These are phyloP conservation scores for Prunus padus DNA, from an alignment of 306 rosid genomes.

Conservation along the genomic window DNA sequence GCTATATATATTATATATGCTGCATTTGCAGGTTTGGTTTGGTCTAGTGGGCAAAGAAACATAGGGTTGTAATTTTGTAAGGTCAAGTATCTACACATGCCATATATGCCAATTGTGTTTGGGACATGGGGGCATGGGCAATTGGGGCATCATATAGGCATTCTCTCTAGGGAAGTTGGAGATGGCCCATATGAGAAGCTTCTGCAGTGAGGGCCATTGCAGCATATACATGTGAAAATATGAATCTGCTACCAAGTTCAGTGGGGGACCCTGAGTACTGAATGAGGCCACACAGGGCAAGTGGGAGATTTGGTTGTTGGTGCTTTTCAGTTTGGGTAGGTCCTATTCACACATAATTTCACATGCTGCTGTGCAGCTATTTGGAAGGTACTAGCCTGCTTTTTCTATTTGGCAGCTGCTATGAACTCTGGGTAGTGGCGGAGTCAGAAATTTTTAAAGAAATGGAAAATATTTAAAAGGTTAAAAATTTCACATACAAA, in stretches of 20 bases:
- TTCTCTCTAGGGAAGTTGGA: neutral
- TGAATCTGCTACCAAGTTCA: neutral
- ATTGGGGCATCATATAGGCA: neutral
- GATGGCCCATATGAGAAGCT: neutral
- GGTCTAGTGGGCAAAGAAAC: constrained; percentile 4
- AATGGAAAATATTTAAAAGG: too few species aligned
- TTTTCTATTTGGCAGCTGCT: neutral
- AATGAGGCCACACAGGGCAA: neutral
- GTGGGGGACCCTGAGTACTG: neutral
- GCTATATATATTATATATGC: neutral
- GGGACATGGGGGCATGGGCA: neutral
- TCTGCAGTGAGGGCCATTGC: neutral
- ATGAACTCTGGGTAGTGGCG: neutral
- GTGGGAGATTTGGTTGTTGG: neutral
- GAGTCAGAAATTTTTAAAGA: too few species aligned
- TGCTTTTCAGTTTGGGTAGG: constrained; percentile 6
- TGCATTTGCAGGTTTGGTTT: neutral
- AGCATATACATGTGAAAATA: neutral
- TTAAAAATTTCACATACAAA: too few species aligned
- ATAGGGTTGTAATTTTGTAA: neutral
- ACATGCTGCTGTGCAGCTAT: neutral
- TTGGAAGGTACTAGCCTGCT: neutral
- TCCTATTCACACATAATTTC: neutral
- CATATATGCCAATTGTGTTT: neutral
- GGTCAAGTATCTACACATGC: neutral